phyloP scores from a whole-genome alignment of 2,329 filamentous ascomycete species.

The Fusarium xyrophilum region DNA sequence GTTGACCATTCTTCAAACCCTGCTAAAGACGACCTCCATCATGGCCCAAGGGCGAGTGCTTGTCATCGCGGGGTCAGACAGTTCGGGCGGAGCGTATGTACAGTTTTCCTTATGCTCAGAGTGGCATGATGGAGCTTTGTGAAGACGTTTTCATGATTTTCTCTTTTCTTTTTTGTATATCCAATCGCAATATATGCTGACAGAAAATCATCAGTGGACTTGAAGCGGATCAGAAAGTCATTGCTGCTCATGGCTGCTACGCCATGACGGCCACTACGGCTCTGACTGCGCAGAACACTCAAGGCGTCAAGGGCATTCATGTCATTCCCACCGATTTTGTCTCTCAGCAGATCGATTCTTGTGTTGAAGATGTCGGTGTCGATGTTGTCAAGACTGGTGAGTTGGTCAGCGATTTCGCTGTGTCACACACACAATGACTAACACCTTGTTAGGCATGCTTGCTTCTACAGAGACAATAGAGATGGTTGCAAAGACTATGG shows the following conservation, averaged over 20 bases:
- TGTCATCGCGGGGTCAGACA: constrained; percentile 87
- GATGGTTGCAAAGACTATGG: constrained; percentile 45
- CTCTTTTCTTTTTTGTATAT: too few species aligned
- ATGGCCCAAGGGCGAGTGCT: constrained; percentile 65
- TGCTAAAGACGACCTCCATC: not conserved
- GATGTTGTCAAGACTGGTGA: constrained; percentile 92
- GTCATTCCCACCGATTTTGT: constrained; percentile 80
- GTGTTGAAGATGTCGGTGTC: constrained; percentile 81
- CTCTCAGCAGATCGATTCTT: constrained; percentile 82
- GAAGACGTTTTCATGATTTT: too few species aligned
- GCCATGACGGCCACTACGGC: constrained; percentile 96
- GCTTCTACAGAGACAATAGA: constrained; percentile 49
- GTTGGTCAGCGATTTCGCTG: constrained; percentile 27
- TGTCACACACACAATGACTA: not conserved
- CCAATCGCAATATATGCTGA: not conserved
- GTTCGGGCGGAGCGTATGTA: constrained; percentile 83
- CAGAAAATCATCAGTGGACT: constrained; percentile 68
- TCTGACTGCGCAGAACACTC: constrained; percentile 94
- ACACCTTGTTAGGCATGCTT: constrained; percentile 47
- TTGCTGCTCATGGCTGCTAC: constrained; percentile 91
- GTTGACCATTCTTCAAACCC: not conserved
- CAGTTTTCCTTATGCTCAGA: not conserved
- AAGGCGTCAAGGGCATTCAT: constrained; percentile 82
- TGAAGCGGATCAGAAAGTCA: constrained; percentile 94
- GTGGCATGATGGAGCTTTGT: constrained; percentile 2